Base-by-base conservation (phyloP, 192 early-diverging fungal genomes). In the Glomus cerebriforme region DNA sequence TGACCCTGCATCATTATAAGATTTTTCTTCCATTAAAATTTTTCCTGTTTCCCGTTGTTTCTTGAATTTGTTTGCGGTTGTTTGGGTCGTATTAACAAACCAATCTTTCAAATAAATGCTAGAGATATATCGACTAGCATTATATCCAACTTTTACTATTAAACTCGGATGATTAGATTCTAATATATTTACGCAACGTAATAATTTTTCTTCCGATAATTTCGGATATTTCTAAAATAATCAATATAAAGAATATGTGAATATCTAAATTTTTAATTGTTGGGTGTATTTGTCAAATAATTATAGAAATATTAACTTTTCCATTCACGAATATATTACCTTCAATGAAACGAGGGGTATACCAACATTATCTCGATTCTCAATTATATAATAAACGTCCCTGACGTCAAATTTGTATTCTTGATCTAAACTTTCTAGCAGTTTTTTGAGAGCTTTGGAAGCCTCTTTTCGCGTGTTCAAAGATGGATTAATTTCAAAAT, bases 81-180 rank as follows among this genome's bases (percentile, higher is more conserved):
- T 27, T 43, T 34, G 39, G 9, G 26, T 24, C 27, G 39, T 68
- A 17, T 78, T 59, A 13, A 75, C 37, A n/a, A 67, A 37, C 58
- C 75, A 71, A 34, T 32, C 8, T 39, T 39, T 63, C 67, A 17
- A 66, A 35, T 80, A 80, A 65, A 54, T 37, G 29, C 74, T 59
- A 15, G 49, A 68, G 27, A 80, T 47, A 70, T 77, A 77, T 15
- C 79, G 59, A 24, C 27, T 24, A 26, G 8, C 9, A 19, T 54
- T 77, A 39, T 68, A 66, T 6, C 79, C 79, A 54, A 80, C 79
- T 32, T 77, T 60, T 58, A 65, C 22, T 13, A 76, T 80, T 39
- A 80, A 59, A n/a, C 27, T 54, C 10, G 79, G 79, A 1, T 54
- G 9, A 65, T 77, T 49, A 29, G 35, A 68, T 60, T 67, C 72